phyloP scores from a whole-genome alignment of 2,329 filamentous ascomycete genomes.

The Harringtonia lauricola region DNA sequence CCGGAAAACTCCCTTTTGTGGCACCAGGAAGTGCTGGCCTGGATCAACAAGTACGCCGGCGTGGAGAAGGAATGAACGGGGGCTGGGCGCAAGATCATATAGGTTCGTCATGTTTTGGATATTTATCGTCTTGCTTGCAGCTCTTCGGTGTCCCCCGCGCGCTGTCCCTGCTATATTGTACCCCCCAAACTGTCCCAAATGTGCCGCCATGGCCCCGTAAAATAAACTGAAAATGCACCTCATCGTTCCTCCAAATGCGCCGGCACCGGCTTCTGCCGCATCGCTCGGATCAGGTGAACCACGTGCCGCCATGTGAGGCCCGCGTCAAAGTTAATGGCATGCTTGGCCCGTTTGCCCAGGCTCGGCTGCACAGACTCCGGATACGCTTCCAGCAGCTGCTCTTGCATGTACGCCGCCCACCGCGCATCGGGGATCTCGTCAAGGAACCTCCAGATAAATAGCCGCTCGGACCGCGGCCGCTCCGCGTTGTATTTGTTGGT shows the following conservation, averaged over 20 bases:
- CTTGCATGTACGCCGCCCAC: conserved; percentile 9
- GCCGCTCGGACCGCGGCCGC: conserved; percentile 10
- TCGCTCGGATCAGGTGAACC: conserved; percentile 3
- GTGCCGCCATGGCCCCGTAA: no score
- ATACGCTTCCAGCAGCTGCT: conserved; percentile 5
- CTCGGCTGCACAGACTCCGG: conserved; percentile 7
- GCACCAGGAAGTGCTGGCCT: conserved; percentile 77
- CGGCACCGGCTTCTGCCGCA: conserved; percentile 3
- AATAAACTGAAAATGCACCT: background rate
- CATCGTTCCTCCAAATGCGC: background rate
- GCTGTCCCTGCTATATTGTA: no score
- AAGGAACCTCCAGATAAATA: conserved; percentile 12
- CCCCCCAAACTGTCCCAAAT: no score
- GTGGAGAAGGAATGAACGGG: conserved; percentile 16
- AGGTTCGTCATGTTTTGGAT: background rate
- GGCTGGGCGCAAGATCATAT: no score
- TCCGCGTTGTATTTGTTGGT: background rate
- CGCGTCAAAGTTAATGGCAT: conserved; percentile 10
- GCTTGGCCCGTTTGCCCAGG: conserved; percentile 8
- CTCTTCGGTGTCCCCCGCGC: no score
- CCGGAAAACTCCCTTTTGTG: conserved; percentile 85
- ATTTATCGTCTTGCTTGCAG: background rate
- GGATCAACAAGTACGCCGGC: conserved; percentile 55
- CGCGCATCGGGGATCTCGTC: conserved; percentile 9
- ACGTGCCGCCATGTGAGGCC: conserved; percentile 9